Evolutionary conservation across 2,329 filamentous ascomycete species (phyloP).

Genomic region (Aciculosporium take): DNA sequence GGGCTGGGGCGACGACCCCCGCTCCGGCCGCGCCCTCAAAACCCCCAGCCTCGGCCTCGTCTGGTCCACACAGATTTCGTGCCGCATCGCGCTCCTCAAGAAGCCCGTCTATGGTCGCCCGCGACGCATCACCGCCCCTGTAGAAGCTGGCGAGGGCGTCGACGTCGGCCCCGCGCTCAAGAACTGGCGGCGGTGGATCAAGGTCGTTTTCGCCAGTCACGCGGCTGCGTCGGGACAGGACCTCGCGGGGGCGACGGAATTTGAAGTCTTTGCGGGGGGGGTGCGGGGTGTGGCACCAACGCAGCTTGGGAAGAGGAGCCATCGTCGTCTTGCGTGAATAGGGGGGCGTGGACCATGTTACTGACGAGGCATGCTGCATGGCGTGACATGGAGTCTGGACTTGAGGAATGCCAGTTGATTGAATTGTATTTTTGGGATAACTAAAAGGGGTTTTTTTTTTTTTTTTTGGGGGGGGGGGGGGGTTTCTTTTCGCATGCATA

Average conservation of each 20-base stretch:
- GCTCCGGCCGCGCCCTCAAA: conserved; percentile 42
- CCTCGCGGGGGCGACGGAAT: conserved; percentile 44
- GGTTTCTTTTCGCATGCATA: no score
- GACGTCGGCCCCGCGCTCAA: conserved; percentile 32
- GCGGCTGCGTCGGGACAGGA: conserved; percentile 37
- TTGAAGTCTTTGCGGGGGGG: conserved; percentile 60
- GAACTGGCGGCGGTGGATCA: conserved; percentile 63
- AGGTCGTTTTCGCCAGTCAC: conserved; percentile 82
- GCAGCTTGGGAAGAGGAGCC: not conserved
- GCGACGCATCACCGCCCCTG: conserved; percentile 21
- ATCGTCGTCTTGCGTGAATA: no score
- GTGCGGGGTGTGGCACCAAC: conserved; percentile 22
- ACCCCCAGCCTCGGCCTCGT: conserved; percentile 78
- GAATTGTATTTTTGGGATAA: no score
- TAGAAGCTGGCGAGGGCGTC: conserved; percentile 25
- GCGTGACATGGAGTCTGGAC: no score
- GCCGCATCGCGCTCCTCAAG: conserved; percentile 69
- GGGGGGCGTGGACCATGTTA: no score
- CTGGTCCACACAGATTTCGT: conserved; percentile 81
- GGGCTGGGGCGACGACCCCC: conserved; percentile 69
- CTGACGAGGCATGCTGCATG: no score
- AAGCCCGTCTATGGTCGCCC: conserved; percentile 37
- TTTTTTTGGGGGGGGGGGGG: no score
- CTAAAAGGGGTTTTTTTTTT: no score
- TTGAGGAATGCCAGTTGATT: no score